Conservation (phyloP, 495 filamentous ascomycete species). For the Penicillium cataractarum region DNA sequence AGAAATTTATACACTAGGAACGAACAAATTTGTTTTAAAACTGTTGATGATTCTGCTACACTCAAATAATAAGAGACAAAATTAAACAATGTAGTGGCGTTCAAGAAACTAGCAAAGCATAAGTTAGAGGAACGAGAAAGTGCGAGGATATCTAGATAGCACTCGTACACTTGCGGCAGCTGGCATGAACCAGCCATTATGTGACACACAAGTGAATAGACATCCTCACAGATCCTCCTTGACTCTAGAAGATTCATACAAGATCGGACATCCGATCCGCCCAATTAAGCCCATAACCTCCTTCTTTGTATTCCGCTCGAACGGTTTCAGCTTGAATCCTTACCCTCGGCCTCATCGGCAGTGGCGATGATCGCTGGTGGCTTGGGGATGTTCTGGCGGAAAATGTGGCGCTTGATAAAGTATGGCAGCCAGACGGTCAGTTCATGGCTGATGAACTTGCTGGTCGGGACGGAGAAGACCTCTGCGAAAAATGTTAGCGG, state of each 20-base stretch:
- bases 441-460: slow-evolving; percentile 42
- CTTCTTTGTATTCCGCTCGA: not conserved
- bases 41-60: too few relatives aligned
- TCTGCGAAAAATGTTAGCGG: slow-evolving; percentile 28
- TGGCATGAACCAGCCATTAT: not conserved
- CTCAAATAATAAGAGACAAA: too few relatives aligned
- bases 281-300: not conserved
- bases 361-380: slow-evolving; percentile 41
- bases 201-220: not conserved
- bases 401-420: slow-evolving; percentile 49
- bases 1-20: too few relatives aligned
- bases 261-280: not conserved
- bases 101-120: too few relatives aligned
- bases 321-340: not conserved
- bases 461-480: slow-evolving; percentile 54
- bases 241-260: not conserved
- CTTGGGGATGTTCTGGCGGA: slow-evolving; percentile 40
- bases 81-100: too few relatives aligned
- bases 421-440: slow-evolving; percentile 45
- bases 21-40: too few relatives aligned
- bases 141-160: not conserved
- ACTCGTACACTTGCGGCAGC: not conserved
- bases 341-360: slow-evolving; percentile 18
- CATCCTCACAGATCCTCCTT: too few relatives aligned
- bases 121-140: not conserved